phyloP scores from a whole-genome alignment of 148 eudicot genomes.

The Rhododendron vialii region DNA sequence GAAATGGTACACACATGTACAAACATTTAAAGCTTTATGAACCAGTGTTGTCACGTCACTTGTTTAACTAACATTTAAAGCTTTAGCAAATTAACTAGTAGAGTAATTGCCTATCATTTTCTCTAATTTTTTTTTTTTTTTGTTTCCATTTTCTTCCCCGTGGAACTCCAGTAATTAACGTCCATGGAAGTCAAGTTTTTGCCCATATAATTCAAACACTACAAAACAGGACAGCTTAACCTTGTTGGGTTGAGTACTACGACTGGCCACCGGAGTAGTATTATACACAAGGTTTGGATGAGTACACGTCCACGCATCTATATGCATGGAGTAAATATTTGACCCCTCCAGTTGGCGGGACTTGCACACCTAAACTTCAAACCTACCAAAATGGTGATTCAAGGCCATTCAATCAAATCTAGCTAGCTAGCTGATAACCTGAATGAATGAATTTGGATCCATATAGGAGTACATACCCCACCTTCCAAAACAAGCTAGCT shows the following conservation, averaged over 20 bases:
- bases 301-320: neutral
- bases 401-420: neutral
- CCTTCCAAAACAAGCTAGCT: neutral
- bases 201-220: neutral
- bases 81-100: neutral
- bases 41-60: neutral
- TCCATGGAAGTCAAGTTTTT: neutral
- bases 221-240: neutral
- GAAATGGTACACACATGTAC: neutral
- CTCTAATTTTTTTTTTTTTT: neutral
- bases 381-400: neutral
- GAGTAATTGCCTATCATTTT: neutral
- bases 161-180: neutral
- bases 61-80: neutral
- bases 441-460: neutral
- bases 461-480: neutral
- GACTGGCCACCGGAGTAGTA: neutral
- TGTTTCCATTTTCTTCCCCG: neutral
- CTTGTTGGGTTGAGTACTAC: neutral
- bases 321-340: neutral
- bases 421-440: neutral
- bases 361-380: constrained; percentile 6
- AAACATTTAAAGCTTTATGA: neutral
- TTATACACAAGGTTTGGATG: neutral
- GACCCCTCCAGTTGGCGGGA: neutral